Conservation (phyloP, 208 protist genomes). For the Leishmania major region DNA sequence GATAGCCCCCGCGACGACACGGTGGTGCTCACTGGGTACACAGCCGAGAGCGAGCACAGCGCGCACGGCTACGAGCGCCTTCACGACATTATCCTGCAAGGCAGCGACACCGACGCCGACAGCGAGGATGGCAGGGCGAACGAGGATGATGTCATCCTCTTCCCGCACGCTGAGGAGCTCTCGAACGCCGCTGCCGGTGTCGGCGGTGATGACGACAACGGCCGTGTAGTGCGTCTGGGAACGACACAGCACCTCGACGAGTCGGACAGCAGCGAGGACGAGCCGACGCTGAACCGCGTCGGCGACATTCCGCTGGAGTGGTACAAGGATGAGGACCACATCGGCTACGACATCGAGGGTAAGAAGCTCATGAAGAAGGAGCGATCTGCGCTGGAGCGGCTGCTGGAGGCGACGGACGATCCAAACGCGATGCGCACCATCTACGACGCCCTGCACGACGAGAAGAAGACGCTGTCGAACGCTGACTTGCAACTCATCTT, state of each 20-base stretch:
- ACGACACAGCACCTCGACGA: slow-evolving; percentile 80
- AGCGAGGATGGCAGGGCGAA: slow-evolving; percentile 29
- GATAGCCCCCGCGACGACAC: slow-evolving; percentile 9
- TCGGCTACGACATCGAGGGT: slow-evolving; percentile 93
- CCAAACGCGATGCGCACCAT: slow-evolving; percentile 92
- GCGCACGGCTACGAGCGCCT: slow-evolving; percentile 38
- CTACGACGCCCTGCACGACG: slow-evolving; percentile 90
- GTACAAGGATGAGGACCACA: slow-evolving; percentile 94
- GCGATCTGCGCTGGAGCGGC: slow-evolving; percentile 84
- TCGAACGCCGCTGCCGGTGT: slow-evolving; percentile 1
- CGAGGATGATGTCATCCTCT: slow-evolving; percentile 67
- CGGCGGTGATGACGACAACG: slow-evolving; percentile 14
- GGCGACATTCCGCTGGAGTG: slow-evolving; percentile 95
- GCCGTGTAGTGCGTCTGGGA: slow-evolving; percentile 65
- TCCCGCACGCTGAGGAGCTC: slow-evolving; percentile 84
- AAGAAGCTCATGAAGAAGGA: slow-evolving; percentile 91
- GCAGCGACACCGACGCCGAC: slow-evolving; percentile 37
- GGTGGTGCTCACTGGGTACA: not conserved
- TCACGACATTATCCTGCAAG: slow-evolving; percentile 82
- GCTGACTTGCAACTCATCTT: slow-evolving; percentile 93
- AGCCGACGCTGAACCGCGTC: slow-evolving; percentile 89
- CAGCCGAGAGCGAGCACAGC: slow-evolving; percentile 4
- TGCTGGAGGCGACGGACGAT: slow-evolving; percentile 93
- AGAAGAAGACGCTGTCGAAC: slow-evolving; percentile 89
- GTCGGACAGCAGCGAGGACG: slow-evolving; percentile 91